Evolutionary conservation across 257 asterid species (phyloP).

Genomic region (Plantago ovata): DNA sequence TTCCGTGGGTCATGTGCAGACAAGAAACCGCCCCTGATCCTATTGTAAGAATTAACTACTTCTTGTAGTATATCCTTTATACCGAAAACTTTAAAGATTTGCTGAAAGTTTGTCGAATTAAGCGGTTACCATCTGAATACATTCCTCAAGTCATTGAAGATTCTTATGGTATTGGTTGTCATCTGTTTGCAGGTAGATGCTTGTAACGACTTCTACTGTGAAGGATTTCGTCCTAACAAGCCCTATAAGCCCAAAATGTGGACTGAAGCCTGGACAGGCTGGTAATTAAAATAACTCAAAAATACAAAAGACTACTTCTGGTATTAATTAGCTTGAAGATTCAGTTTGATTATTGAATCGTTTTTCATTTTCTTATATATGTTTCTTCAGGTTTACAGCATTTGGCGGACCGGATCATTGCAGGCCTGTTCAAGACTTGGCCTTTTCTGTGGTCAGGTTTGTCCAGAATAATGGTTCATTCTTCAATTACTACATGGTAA

Average conservation of each 20-base stretch:
- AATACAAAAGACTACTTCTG: background rate
- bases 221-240: constrained; percentile 64
- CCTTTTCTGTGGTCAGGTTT: constrained; percentile 84
- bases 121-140: background rate
- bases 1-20: constrained; percentile 98
- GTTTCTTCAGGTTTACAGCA: constrained; percentile 53
- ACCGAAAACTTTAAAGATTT: no score
- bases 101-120: no score
- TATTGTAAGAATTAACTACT: constrained; percentile 38
- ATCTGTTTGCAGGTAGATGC: constrained; percentile 63
- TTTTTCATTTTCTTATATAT: background rate
- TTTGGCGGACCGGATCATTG: constrained; percentile 71
- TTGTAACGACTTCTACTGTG: constrained; percentile 92
- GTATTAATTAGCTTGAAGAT: background rate
- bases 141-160: background rate
- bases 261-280: constrained; percentile 93
- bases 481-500: constrained; percentile 92
- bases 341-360: constrained; percentile 4
- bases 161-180: background rate
- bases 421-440: constrained; percentile 88
- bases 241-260: constrained; percentile 92
- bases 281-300: constrained; percentile 42
- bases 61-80: no score
- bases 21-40: constrained; percentile 96
- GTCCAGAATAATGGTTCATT: constrained; percentile 85